Evolutionary conservation across 768 basidiomycete genomes (phyloP).

Genomic region (Rhodotorula kratochvilovae): DNA sequence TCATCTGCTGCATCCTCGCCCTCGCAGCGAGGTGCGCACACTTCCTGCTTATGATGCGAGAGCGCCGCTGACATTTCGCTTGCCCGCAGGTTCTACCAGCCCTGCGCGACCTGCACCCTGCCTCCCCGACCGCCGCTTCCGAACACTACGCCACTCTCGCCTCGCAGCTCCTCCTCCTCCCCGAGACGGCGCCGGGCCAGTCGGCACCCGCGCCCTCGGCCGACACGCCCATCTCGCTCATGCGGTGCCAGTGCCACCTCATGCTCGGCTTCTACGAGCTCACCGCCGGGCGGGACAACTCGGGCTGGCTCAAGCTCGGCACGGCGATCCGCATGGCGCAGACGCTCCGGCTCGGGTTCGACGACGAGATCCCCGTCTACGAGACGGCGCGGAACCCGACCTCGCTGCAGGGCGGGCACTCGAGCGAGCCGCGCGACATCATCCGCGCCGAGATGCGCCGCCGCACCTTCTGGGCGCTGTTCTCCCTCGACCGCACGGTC

Average conservation of each 20-base stretch:
- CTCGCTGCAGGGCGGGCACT: background rate
- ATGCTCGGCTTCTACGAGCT: slow-evolving; percentile 38
- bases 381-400: background rate
- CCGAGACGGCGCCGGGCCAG: slow-evolving; percentile 8
- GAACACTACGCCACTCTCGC: slow-evolving; percentile 36
- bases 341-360: slow-evolving; percentile 32
- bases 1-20: slow-evolving; percentile 34
- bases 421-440: slow-evolving; percentile 4
- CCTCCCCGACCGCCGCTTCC: slow-evolving; percentile 21
- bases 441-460: slow-evolving; percentile 28
- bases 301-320: slow-evolving; percentile 37
- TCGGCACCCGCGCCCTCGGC: background rate
- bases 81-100: slow-evolving; percentile 17
- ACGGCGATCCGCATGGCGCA: slow-evolving; percentile 38
- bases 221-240: slow-evolving; percentile 25
- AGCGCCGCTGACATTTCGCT: background rate
- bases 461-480: slow-evolving; percentile 35
- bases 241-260: slow-evolving; percentile 37
- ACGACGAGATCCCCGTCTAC: slow-evolving; percentile 33
- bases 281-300: slow-evolving; percentile 35
- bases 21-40: slow-evolving; percentile 21
- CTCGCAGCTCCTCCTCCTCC: slow-evolving; percentile 25
- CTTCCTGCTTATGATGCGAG: too few species aligned
- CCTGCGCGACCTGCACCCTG: slow-evolving; percentile 26
- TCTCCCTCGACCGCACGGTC: slow-evolving; percentile 36